phyloP scores from a whole-genome alignment of 108 stramenopile genomes.

The Cyclotella sp. region DNA sequence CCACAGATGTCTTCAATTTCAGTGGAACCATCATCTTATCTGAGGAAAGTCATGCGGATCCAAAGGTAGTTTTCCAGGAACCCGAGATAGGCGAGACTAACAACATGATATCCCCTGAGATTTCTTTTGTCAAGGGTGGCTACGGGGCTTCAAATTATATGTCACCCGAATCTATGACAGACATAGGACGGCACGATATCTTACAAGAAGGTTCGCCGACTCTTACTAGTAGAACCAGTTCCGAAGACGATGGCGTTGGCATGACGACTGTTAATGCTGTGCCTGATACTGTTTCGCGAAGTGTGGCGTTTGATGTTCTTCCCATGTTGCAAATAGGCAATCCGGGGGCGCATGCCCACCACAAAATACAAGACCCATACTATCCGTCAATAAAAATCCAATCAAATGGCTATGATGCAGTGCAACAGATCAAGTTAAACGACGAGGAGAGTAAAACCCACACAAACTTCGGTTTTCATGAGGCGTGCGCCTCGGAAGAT shows the following conservation, averaged over 20 bases:
- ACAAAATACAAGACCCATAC: conserved; percentile 14
- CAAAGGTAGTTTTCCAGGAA: neutral
- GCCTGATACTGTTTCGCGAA: neutral
- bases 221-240: neutral
- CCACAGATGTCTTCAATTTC: conserved; percentile 18
- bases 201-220: no score
- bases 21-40: conserved; percentile 20
- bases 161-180: no score
- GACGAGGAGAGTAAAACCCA: neutral
- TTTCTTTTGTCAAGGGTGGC: no score
- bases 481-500: conserved; percentile 34
- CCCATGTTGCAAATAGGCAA: neutral
- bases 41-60: neutral
- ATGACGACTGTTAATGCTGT: neutral
- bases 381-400: neutral
- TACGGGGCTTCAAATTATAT: no score
- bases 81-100: neutral
- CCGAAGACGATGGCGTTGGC: neutral
- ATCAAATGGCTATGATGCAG: neutral
- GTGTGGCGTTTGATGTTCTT: neutral
- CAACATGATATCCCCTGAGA: no score
- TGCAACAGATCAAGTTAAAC: neutral
- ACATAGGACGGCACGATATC: no score
- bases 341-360: neutral
- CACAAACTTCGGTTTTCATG: conserved; percentile 9